Base-by-base conservation (phyloP, 208 protist genomes). In the Balamuthia mandrillaris region DNA sequence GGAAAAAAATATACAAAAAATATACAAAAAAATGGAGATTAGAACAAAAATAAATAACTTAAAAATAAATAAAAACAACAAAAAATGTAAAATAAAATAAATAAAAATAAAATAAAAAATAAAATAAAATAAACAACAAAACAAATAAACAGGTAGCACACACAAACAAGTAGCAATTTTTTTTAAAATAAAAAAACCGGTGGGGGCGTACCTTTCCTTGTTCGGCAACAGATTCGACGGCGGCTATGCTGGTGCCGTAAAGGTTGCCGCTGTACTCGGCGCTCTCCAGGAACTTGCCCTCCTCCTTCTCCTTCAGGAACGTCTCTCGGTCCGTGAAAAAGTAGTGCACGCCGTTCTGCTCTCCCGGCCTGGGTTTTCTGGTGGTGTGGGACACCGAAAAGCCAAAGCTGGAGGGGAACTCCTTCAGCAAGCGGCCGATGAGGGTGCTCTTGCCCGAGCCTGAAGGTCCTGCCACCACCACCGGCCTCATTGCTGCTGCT, bases 321-420 rank as follows among this genome's bases (percentile, higher is more conserved):
- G 35, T 35, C 65, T 83, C 82, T 1, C 81, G 72, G 16, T 29
- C 39, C n/a, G 70, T 83, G 41, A 65, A 84, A 47, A 54, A 27
- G 27, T 58, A 68, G 39, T 84, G 18, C 3, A 90, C 78, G 47
- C 92, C 90, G 61, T 93, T 31, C n/a, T 65, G 63, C 56, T 93
- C 90, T 39, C 89, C 91, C n/a, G 72, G 66, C 45, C 93, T 60
- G 31, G 91, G 90, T 52, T 72, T 61, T 39, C 93, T 54, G 14
- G 93, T 94, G 27, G 93, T 95, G 84, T 94, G 91, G 31, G 87
- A 92, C 10, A 95, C 90, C 21, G 82, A 87, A 68, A 93, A 94
- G 52, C 89, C 92, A 86, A 95, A 95, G 16, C 51, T 35, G 33
- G 90, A 85, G 9, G 88, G 88, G 70, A 85, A 94, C 51, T 91